Conservation (phyloP, 1,139 yeast species). For the Protomyces pachydermus region DNA sequence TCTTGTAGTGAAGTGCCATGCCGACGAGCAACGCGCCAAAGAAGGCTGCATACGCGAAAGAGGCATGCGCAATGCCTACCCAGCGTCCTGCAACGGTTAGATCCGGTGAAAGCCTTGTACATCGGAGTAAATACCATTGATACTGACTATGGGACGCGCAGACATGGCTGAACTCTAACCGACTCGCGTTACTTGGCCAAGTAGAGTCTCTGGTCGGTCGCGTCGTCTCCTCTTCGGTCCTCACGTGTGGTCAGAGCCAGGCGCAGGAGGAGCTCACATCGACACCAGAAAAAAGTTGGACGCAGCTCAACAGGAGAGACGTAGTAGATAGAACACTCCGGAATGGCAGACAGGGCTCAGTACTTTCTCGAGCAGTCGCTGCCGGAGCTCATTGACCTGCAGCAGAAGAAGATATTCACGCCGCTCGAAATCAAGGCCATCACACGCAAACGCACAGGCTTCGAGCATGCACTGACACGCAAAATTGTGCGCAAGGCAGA, state of each 20-base stretch:
- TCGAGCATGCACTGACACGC: conserved; percentile 83
- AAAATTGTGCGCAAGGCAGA: conserved; percentile 78
- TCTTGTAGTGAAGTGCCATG: conserved; percentile 18
- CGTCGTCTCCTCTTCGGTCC: no score
- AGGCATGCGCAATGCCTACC: conserved; percentile 14
- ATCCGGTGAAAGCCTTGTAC: neutral
- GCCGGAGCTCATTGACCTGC: conserved; percentile 87
- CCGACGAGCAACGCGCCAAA: conserved; percentile 19
- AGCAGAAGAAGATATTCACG: conserved; percentile 67
- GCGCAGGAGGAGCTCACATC: neutral
- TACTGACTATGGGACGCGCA: neutral
- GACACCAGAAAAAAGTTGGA: neutral
- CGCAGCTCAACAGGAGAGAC: neutral
- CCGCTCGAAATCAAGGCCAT: conserved; percentile 66
- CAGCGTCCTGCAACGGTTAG: conserved; percentile 1
- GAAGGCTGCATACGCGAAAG: conserved; percentile 21
- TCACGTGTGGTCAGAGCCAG: no score
- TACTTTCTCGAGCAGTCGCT: conserved; percentile 74
- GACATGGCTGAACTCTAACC: neutral
- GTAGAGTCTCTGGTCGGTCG: no score
- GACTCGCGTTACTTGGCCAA: no score
- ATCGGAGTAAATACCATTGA: neutral
- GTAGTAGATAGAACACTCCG: neutral
- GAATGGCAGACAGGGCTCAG: conserved; percentile 70
- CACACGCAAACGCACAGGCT: conserved; percentile 91